Conservation (phyloP, 192 early-diverging fungal genomes). For the Pilobolus umbonatus region DNA sequence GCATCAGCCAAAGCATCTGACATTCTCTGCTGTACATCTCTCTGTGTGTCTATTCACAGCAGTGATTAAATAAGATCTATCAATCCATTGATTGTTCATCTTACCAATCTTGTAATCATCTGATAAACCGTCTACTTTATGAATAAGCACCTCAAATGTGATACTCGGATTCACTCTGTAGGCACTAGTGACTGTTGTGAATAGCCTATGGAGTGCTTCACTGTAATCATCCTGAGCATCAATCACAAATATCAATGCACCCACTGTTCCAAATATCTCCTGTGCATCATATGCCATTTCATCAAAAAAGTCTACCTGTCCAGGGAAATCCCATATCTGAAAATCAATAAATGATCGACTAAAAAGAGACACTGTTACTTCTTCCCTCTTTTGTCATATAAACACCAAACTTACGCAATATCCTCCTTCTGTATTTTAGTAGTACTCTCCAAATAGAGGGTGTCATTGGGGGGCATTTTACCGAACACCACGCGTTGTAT, state of each 20-base stretch:
- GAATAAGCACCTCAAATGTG: conserved; percentile 90
- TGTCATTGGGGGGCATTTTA: conserved; percentile 85
- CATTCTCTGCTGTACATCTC: conserved; percentile 90
- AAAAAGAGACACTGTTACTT: too few species aligned
- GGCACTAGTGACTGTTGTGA: conserved; percentile 67
- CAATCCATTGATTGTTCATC: conserved; percentile 76
- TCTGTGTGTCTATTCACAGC: conserved; percentile 73
- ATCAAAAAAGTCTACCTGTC: conserved; percentile 79
- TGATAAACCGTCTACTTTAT: conserved; percentile 94
- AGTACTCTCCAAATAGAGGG: conserved; percentile 76
- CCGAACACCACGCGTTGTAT: conserved; percentile 84
- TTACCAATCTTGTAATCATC: conserved; percentile 93
- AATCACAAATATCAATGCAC: conserved; percentile 90
- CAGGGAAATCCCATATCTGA: conserved; percentile 90
- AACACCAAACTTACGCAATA: conserved; percentile 46
- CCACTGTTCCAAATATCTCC: conserved; percentile 62
- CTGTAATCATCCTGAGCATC: conserved; percentile 94
- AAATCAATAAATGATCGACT: conserved; percentile 77
- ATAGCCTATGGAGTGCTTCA: conserved; percentile 71
- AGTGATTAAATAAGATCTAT: conserved; percentile 62
- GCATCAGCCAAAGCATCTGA: conserved; percentile 80
- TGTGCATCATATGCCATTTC: conserved; percentile 52
- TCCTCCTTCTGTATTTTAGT: conserved; percentile 66
- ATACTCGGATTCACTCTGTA: conserved; percentile 78
- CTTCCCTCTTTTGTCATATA: not conserved